Conservation (phyloP, 371 early-diverging fungal genomes). For the Apophysomyces variabilis region DNA sequence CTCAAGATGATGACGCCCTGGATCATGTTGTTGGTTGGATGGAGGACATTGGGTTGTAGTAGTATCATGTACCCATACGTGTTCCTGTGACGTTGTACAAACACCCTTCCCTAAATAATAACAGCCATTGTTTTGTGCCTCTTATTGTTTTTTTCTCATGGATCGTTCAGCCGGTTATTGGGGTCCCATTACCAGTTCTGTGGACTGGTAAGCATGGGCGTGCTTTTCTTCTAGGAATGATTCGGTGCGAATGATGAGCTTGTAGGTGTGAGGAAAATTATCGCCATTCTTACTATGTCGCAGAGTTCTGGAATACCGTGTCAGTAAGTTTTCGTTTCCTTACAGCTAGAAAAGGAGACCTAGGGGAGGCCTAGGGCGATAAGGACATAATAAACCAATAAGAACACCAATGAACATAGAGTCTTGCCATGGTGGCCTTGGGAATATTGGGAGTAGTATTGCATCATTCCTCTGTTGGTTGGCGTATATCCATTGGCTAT, state of each 20-base stretch:
- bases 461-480: conserved; percentile 41
- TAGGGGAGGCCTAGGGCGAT: conserved; percentile 1
- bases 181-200: conserved; percentile 48
- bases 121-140: background rate
- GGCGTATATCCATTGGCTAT: conserved; percentile 41
- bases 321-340: conserved; percentile 28
- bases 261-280: conserved; percentile 46
- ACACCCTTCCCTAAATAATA: background rate
- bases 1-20: conserved; percentile 12
- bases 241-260: no score
- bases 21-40: conserved; percentile 31
- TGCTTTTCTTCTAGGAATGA: background rate
- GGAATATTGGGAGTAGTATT: conserved; percentile 37
- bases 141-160: background rate
- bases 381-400: background rate
- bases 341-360: no score
- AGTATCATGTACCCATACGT: background rate
- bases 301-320: conserved; percentile 49
- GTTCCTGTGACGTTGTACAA: conserved; percentile 6
- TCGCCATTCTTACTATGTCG: conserved; percentile 33
- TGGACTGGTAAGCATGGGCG: conserved; percentile 38
- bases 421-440: conserved; percentile 47
- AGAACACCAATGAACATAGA: conserved; percentile 19
- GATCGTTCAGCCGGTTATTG: conserved; percentile 31
- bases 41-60: conserved; percentile 24